Evolutionary conservation across 2,329 filamentous ascomycete genomes (phyloP).

Genomic region (Xylaria arbuscula): DNA sequence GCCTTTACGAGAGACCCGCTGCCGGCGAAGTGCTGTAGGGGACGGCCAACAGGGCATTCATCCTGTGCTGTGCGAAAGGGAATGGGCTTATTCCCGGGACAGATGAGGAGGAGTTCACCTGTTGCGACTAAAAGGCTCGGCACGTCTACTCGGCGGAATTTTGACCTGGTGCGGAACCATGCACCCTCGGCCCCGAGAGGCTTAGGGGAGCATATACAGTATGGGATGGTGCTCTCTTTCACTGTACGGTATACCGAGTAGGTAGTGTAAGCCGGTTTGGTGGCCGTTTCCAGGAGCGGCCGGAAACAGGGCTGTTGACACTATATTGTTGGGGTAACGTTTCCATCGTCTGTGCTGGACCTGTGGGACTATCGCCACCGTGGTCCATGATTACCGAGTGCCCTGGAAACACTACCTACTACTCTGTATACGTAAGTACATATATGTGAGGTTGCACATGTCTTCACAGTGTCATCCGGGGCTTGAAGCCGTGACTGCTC

Average conservation of each 20-base stretch:
- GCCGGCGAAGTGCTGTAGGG: neutral
- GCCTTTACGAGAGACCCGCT: conserved; percentile 6
- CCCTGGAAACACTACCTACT: neutral
- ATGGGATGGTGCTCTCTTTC: neutral
- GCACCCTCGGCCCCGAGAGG: conserved; percentile 22
- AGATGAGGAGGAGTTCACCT: conserved; percentile 10
- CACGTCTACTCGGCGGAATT: conserved; percentile 6
- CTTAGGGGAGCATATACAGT: conserved; percentile 11
- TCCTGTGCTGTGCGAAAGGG: neutral
- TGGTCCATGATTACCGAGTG: neutral
- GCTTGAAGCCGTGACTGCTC: conserved; percentile 1
- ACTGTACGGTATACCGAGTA: neutral
- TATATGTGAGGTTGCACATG: neutral
- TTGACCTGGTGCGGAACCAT: conserved; percentile 6
- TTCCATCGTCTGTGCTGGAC: neutral
- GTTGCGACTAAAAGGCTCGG: conserved; percentile 17
- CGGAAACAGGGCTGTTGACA: conserved; percentile 2
- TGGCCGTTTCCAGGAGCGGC: neutral
- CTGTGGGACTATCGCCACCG: neutral
- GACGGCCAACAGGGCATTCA: conserved; percentile 8
- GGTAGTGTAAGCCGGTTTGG: neutral
- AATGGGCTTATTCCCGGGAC: conserved; percentile 1
- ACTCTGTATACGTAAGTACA: neutral
- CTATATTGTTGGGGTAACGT: neutral
- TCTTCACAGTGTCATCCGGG: conserved; percentile 8